Evolutionary conservation across 345 rosid genomes (phyloP).

Genomic region (Eucalyptus albens): DNA sequence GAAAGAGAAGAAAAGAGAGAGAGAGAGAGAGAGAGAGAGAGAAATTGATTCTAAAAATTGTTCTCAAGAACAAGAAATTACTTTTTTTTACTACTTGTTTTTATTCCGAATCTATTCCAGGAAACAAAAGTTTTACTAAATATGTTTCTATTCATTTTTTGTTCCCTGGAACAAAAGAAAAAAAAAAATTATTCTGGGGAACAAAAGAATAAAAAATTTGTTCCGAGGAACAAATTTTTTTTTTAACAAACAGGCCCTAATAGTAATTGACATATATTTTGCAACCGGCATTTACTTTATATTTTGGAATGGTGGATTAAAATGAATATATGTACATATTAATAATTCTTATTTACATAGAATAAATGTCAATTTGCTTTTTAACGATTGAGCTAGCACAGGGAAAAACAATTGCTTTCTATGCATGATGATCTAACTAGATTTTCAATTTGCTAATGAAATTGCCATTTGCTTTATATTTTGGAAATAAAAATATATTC

Average conservation of each 20-base stretch:
- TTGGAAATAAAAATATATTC: background rate
- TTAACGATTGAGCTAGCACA: background rate
- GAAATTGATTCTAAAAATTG: too few species aligned
- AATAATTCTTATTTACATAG: background rate
- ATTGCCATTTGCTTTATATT: background rate
- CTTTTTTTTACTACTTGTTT: too few species aligned
- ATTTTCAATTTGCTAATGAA: background rate
- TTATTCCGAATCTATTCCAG: too few species aligned
- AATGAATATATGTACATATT: background rate
- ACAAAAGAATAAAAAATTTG: too few species aligned
- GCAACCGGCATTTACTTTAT: background rate
- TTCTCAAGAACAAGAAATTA: rapidly evolving
- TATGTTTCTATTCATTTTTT: rapidly evolving
- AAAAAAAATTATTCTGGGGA: too few species aligned
- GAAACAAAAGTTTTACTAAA: too few species aligned
- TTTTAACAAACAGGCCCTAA: too few species aligned
- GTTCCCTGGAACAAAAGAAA: too few species aligned
- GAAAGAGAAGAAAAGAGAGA: too few species aligned
- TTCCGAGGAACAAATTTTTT: too few species aligned
- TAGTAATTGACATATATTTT: background rate
- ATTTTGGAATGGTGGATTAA: background rate
- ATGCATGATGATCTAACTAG: background rate
- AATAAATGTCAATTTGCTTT: background rate
- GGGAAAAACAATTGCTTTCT: background rate
- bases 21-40: too few species aligned